phyloP scores from a whole-genome alignment of 257 asterid species.

The Ophiorrhiza pumila region DNA sequence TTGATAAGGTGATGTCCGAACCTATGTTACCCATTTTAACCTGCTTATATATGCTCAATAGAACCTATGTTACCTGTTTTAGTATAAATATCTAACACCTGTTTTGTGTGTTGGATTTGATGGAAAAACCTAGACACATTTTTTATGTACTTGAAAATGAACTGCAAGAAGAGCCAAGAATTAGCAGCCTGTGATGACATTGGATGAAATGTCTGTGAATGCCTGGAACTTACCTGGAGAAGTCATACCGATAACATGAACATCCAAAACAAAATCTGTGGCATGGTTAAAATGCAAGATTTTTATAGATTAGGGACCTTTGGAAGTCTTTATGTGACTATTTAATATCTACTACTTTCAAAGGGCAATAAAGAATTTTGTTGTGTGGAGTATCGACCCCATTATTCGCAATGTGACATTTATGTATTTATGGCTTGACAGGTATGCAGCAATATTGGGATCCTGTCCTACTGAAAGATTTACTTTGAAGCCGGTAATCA shows the following conservation, averaged over 20 bases:
- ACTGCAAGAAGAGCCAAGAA: background rate
- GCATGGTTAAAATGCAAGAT: background rate
- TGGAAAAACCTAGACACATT: too few species aligned
- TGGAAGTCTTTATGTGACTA: background rate
- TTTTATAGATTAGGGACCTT: background rate
- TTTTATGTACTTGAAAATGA: too few species aligned
- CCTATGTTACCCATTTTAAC: too few species aligned
- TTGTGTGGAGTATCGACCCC: background rate
- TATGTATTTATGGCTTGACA: slow-evolving; percentile 32
- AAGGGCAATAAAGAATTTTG: background rate
- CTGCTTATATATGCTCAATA: background rate
- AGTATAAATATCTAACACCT: background rate
- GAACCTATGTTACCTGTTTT: background rate
- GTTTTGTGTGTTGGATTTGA: too few species aligned
- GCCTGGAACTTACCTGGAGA: slow-evolving; percentile 7
- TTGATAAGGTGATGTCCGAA: background rate
- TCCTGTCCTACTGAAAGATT: slow-evolving; percentile 66
- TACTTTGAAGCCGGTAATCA: slow-evolving; percentile 74
- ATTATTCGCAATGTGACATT: slow-evolving; percentile 13
- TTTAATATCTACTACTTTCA: background rate
- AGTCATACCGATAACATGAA: background rate
- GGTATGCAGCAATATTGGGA: slow-evolving; percentile 97
- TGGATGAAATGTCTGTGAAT: background rate
- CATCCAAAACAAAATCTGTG: background rate
- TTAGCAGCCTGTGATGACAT: background rate